Evolutionary conservation across 1,139 yeast genomes (phyloP).

Genomic region (Debaryomyces nepalensis): DNA sequence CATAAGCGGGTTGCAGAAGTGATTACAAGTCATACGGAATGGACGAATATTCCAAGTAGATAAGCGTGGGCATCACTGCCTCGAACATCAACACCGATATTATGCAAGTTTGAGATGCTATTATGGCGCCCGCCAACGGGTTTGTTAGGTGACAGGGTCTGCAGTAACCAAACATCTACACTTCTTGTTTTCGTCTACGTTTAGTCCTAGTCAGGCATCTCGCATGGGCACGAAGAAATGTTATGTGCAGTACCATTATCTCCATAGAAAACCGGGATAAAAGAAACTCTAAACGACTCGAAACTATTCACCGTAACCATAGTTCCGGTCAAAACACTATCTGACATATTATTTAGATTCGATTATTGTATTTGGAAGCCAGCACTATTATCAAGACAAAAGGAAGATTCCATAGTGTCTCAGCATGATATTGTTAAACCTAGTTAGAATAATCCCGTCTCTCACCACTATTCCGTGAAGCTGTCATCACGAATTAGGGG

Average conservation of each 20-base stretch:
- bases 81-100: neutral
- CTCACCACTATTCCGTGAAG: too few species aligned
- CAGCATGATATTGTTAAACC: neutral
- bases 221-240: neutral
- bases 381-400: neutral
- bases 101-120: neutral
- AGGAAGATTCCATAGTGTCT: neutral
- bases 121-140: neutral
- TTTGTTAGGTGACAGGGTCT: neutral
- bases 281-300: neutral
- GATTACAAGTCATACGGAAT: too few species aligned
- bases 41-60: neutral
- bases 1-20: too few species aligned
- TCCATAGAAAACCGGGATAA: neutral
- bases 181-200: neutral
- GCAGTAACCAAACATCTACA: neutral
- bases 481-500: too few species aligned
- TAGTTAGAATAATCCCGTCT: neutral
- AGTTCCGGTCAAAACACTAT: neutral
- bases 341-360: conserved; percentile 3
- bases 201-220: neutral
- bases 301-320: neutral
- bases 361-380: conserved; percentile 1
- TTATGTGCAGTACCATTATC: neutral
- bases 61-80: conserved; percentile 2